A percentile compares a stretch with the other conserved stretches of the same genome.
Evolutionary conservation across 1,284 basidiomycete species (phyloP).

Genomic region (Heliocybe sulcata): DNA sequence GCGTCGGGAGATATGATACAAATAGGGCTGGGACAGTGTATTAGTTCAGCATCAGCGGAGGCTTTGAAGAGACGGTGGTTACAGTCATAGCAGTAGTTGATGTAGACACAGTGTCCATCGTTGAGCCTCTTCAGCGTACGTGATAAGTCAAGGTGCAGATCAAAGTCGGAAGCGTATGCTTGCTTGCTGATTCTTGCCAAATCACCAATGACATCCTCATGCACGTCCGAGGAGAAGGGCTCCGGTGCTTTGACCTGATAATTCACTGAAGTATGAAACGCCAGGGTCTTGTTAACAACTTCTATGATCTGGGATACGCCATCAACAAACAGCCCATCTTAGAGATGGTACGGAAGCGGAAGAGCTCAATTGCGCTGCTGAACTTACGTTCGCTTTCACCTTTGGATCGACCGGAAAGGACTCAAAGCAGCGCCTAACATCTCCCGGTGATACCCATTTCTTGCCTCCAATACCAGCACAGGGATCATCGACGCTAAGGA

Average conservation of each 20-base stretch:
- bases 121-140: slow-evolving; percentile 45
- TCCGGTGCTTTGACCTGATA: slow-evolving; percentile 46
- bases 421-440: slow-evolving; percentile 42
- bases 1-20: slow-evolving; percentile 45
- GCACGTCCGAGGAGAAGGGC: slow-evolving; percentile 47
- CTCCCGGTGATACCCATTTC: slow-evolving; percentile 43
- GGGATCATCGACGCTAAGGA: slow-evolving; percentile 24
- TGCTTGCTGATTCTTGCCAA: slow-evolving; percentile 38
- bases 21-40: slow-evolving; percentile 27
- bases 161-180: slow-evolving; percentile 41
- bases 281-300: slow-evolving; percentile 49
- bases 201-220: slow-evolving; percentile 45
- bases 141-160: slow-evolving; percentile 47
- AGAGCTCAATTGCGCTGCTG: not conserved
- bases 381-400: slow-evolving; percentile 39
- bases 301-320: slow-evolving; percentile 38
- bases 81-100: slow-evolving; percentile 52
- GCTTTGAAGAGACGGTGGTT: slow-evolving; percentile 12
- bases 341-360: not conserved
- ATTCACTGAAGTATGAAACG: slow-evolving; percentile 54
- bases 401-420: slow-evolving; percentile 35
- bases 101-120: slow-evolving; percentile 52
- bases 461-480: slow-evolving; percentile 43
- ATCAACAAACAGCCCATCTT: not conserved
- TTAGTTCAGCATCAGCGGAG: not conserved